These are phyloP conservation scores for Botrytis elliptica DNA, from an alignment of 2,329 filamentous ascomycete genomes.

Conservation along the genomic window DNA sequence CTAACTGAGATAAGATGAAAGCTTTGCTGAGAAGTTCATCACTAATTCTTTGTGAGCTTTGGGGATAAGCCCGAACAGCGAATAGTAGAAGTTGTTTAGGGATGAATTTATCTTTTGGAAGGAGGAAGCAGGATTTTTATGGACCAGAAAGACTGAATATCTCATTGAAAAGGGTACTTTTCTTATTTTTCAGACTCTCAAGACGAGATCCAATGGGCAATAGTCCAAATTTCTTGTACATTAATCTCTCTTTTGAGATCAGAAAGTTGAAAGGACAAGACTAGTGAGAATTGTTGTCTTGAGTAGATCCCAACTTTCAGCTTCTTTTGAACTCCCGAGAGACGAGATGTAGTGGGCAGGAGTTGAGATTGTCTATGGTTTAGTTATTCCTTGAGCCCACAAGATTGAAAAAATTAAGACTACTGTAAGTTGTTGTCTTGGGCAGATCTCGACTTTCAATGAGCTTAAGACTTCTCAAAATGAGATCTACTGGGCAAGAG, in stretches of 20 bases:
- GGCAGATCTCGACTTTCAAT: not conserved
- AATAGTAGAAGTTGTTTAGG: not conserved
- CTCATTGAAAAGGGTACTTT: not conserved
- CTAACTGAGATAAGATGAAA: not conserved
- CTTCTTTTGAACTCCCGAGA: not conserved
- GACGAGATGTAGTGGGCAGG: not conserved
- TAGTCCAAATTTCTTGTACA: not conserved
- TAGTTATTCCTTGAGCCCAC: rapidly evolving
- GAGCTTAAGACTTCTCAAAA: not conserved
- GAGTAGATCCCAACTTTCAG: not conserved
- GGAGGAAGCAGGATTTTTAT: not conserved
- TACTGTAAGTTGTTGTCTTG: not conserved
- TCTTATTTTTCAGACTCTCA: not conserved
- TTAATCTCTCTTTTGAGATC: not conserved
- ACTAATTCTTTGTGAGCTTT: not conserved
- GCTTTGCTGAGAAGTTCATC: not conserved
- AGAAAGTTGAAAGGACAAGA: not conserved
- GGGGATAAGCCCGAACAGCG: too few species aligned
- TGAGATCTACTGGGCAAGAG: not conserved
- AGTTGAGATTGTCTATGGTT: not conserved
- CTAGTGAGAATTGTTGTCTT: not conserved
- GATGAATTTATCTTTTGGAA: not conserved
- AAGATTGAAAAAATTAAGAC: not conserved
- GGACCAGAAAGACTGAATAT: not conserved
- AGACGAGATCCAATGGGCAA: not conserved